Evolutionary conservation across 352 stramenopile genomes (phyloP).

Genomic region (Globisporangium nodosum): DNA sequence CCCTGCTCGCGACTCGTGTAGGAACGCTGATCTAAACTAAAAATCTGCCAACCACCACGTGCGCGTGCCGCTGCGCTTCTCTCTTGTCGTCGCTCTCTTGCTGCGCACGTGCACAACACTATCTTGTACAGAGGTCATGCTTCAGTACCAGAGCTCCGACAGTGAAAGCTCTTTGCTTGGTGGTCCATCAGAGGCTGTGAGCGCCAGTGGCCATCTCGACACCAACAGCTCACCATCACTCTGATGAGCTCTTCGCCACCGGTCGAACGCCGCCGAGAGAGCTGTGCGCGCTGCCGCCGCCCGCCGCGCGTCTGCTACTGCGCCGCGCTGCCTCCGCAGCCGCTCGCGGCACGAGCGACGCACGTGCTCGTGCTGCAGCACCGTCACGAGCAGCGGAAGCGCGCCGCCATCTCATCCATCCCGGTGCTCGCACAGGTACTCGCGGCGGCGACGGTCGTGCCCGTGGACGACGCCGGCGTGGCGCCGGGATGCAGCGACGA

Average conservation of each 20-base stretch:
- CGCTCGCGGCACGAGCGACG: conserved; percentile 21
- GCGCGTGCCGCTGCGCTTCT: neutral
- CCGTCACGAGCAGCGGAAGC: conserved; percentile 41
- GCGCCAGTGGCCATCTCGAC: neutral
- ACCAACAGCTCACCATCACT: neutral
- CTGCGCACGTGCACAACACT: no score
- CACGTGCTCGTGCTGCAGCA: conserved; percentile 66
- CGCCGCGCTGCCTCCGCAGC: conserved; percentile 22
- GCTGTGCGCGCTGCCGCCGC: conserved; percentile 36
- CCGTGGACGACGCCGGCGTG: conserved; percentile 23
- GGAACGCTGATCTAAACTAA: conserved; percentile 10
- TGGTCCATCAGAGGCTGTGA: no score
- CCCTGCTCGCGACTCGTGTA: neutral
- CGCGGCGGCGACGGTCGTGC: conserved; percentile 34
- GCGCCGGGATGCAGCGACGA: conserved; percentile 11
- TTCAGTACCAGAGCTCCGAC: no score
- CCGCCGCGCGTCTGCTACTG: conserved; percentile 61
- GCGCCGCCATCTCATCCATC: conserved; percentile 60
- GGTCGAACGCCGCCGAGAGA: conserved; percentile 16
- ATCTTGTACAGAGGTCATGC: no score
- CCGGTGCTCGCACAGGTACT: conserved; percentile 55
- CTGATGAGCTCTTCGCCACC: neutral
- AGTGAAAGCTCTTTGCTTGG: neutral
- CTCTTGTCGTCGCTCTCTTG: no score
- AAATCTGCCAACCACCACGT: conserved; percentile 3